These are phyloP conservation scores for Endothia cerciana DNA, from an alignment of 2,329 filamentous ascomycete genomes.

Conservation along the genomic window DNA sequence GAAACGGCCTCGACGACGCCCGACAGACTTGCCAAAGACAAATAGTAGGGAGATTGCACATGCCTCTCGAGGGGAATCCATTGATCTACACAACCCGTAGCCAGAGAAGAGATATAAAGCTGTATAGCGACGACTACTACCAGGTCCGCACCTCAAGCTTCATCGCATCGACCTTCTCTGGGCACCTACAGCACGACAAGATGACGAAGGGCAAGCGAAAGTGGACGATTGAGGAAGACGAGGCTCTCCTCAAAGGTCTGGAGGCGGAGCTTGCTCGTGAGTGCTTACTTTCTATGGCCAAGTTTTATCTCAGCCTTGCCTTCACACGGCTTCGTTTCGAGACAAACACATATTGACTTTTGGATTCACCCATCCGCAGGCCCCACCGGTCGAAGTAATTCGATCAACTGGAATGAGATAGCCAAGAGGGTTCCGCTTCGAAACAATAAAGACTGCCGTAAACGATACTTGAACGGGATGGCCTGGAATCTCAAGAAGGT, in stretches of 20 bases:
- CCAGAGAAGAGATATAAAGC: not conserved
- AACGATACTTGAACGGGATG: slow-evolving; percentile 11
- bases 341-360: not conserved
- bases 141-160: not conserved
- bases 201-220: slow-evolving; percentile 9
- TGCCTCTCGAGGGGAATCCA: not conserved
- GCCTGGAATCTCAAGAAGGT: slow-evolving; percentile 16
- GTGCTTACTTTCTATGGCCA: not conserved
- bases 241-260: slow-evolving; percentile 9
- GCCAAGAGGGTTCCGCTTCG: slow-evolving; percentile 2
- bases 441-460: slow-evolving; percentile 15
- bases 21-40: not conserved
- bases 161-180: not conserved
- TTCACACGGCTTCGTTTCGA: not conserved
- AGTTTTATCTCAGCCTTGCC: not conserved
- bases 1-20: not conserved
- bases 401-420: slow-evolving; percentile 15
- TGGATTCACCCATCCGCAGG: not conserved
- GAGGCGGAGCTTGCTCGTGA: slow-evolving; percentile 10
- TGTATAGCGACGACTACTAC: not conserved
- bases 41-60: not conserved
- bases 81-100: not conserved
- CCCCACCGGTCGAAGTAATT: slow-evolving; percentile 5
- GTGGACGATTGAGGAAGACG: slow-evolving; percentile 11
- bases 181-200: not conserved